These are phyloP conservation scores for Ustilago cynodontis DNA, from an alignment of 1,284 basidiomycete genomes.

Conservation along the genomic window DNA sequence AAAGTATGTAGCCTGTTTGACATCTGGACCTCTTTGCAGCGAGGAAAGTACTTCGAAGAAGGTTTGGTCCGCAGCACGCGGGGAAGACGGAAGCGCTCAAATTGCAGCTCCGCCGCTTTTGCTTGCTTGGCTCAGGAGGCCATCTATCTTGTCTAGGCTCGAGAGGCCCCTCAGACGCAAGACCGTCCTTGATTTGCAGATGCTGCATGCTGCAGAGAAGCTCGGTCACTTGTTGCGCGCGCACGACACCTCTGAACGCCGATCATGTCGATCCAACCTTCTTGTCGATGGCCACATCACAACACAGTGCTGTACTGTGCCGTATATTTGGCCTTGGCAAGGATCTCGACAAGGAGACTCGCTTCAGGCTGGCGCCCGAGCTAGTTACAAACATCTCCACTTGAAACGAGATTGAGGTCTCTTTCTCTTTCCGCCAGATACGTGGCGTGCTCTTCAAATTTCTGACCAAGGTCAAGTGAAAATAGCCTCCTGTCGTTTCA, in stretches of 20 bases:
- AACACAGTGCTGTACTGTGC: too few relatives aligned
- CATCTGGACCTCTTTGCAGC: too few relatives aligned
- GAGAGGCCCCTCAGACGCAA: too few relatives aligned
- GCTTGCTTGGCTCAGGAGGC: too few relatives aligned
- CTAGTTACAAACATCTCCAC: background rate
- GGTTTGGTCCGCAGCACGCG: background rate
- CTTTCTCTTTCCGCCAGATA: background rate
- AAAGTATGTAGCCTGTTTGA: too few relatives aligned
- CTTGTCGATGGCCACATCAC: background rate
- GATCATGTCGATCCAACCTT: background rate
- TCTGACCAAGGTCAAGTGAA: slow-evolving; percentile 1
- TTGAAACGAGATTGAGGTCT: too few relatives aligned
- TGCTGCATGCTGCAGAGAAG: background rate
- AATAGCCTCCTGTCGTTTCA: background rate
- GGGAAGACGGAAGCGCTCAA: background rate
- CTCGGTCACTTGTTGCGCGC: background rate
- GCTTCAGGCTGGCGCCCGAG: background rate
- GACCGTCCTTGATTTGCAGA: too few relatives aligned
- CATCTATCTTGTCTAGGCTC: too few relatives aligned
- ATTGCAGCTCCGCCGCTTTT: background rate
- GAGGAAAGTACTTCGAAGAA: too few relatives aligned
- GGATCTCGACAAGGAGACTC: background rate
- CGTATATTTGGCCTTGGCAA: too few relatives aligned
- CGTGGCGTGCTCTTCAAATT: background rate
- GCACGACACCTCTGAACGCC: background rate